A percentile compares a stretch with the other conserved stretches of the same genome.
phyloP scores from a whole-genome alignment of 352 stramenopile genomes.

The Phytophthora pinifolia region DNA sequence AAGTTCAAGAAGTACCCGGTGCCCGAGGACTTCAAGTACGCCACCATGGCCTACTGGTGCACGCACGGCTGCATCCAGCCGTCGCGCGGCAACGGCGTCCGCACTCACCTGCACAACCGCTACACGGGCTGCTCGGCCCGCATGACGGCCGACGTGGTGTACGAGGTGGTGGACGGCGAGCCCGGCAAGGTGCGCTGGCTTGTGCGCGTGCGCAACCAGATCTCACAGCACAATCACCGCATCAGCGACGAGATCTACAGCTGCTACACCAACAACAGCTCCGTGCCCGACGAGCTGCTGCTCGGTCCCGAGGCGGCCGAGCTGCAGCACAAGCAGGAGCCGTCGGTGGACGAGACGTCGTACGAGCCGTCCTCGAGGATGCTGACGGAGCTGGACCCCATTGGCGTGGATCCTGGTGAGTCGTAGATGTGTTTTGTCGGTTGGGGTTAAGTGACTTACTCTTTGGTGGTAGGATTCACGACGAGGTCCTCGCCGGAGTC shows the following conservation, averaged over 20 bases:
- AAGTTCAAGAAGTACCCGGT: conserved; percentile 72
- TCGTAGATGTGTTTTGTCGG: conserved; percentile 1
- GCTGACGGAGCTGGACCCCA: conserved; percentile 28
- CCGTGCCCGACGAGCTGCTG: conserved; percentile 68
- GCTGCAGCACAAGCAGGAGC: conserved; percentile 29
- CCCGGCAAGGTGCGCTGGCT: conserved; percentile 54
- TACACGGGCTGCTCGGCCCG: conserved; percentile 77
- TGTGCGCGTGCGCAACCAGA: conserved; percentile 80
- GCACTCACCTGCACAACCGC: conserved; percentile 72
- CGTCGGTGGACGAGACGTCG: conserved; percentile 11
- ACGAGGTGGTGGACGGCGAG: conserved; percentile 46
- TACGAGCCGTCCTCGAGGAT: conserved; percentile 33
- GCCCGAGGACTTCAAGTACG: conserved; percentile 74
- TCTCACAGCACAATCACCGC: conserved; percentile 73
- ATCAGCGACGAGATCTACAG: conserved; percentile 80
- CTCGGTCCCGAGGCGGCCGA: conserved; percentile 30
- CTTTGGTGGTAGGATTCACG: conserved; percentile 14
- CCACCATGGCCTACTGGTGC: conserved; percentile 86
- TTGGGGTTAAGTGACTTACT: background rate
- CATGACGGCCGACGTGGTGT: conserved; percentile 76
- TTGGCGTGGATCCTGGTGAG: conserved; percentile 26
- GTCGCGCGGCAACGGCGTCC: conserved; percentile 68
- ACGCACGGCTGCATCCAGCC: conserved; percentile 82
- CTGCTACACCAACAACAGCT: conserved; percentile 82
- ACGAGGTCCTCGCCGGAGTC: conserved; percentile 15